Conservation (phyloP, 2,329 filamentous ascomycete species). For the Monilinia laxa region DNA sequence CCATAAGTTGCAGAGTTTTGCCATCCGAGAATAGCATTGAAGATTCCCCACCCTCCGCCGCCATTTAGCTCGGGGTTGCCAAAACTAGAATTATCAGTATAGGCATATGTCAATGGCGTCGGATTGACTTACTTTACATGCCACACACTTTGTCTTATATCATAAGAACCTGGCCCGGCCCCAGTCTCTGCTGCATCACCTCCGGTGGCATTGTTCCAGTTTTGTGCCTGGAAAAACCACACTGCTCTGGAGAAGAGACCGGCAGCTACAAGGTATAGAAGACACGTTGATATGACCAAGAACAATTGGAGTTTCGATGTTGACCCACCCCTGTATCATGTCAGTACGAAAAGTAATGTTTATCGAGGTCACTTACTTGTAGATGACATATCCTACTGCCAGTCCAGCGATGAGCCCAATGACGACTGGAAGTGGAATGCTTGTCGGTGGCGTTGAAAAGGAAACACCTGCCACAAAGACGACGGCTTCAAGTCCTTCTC, state of each 20-base stretch:
- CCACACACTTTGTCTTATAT: slow-evolving; percentile 77
- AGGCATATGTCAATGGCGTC: neutral
- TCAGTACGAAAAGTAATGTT: slow-evolving; percentile 20
- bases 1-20: slow-evolving; percentile 85
- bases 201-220: slow-evolving; percentile 55
- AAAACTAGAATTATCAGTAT: slow-evolving; percentile 53
- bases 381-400: slow-evolving; percentile 70
- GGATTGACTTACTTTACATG: slow-evolving; percentile 66
- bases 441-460: slow-evolving; percentile 69
- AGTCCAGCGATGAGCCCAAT: slow-evolving; percentile 67
- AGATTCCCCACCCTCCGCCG: slow-evolving; percentile 80
- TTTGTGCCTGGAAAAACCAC: slow-evolving; percentile 70
- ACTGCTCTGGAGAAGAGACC: slow-evolving; percentile 77
- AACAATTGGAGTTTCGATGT: slow-evolving; percentile 70
- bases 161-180: slow-evolving; percentile 71
- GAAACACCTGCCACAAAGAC: slow-evolving; percentile 85
- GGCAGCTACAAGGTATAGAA: slow-evolving; percentile 80
- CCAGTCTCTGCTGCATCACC: slow-evolving; percentile 61
- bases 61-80: slow-evolving; percentile 73
- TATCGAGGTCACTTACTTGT: slow-evolving; percentile 58
- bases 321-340: slow-evolving; percentile 54
- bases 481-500: slow-evolving; percentile 83
- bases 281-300: slow-evolving; percentile 76
- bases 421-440: slow-evolving; percentile 76
- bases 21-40: slow-evolving; percentile 86